Evolutionary conservation across 768 basidiomycete species (phyloP).

Genomic region (Amanita exitialis): DNA sequence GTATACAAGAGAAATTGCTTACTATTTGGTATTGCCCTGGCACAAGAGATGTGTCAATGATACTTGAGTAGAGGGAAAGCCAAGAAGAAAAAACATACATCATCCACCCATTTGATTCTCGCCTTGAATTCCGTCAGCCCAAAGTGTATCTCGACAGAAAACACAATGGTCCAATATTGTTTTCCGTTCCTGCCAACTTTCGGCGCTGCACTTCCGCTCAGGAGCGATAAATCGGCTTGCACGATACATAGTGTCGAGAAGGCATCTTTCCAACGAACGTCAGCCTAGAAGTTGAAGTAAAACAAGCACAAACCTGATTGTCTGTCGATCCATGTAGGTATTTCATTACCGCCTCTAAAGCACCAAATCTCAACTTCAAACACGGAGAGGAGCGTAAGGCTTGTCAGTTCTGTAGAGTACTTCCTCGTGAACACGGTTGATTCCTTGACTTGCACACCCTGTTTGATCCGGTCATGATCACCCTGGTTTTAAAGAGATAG

Average conservation of each 20-base stretch:
- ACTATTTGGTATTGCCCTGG: constrained; percentile 69
- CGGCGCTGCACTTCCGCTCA: constrained; percentile 61
- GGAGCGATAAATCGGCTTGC: constrained; percentile 64
- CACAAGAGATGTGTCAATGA: constrained; percentile 4
- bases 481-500: background rate
- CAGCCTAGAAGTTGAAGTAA: background rate
- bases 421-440: constrained; percentile 75
- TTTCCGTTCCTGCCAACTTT: constrained; percentile 56
- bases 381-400: constrained; percentile 61
- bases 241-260: constrained; percentile 75
- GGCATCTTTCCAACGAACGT: constrained; percentile 31
- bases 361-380: constrained; percentile 86
- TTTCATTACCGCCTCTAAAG: constrained; percentile 60
- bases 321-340: constrained; percentile 69
- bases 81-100: constrained; percentile 35
- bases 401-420: constrained; percentile 76
- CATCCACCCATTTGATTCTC: constrained; percentile 75
- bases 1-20: constrained; percentile 17
- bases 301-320: constrained; percentile 31
- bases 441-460: constrained; percentile 72
- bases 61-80: background rate
- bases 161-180: constrained; percentile 78
- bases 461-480: background rate
- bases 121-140: constrained; percentile 77
- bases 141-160: constrained; percentile 78